Percentiles rank a stretch among this genome's conserved stretches.
phyloP scores from a whole-genome alignment of 176 grass and related monocot genomes.

The Phragmites australis region DNA sequence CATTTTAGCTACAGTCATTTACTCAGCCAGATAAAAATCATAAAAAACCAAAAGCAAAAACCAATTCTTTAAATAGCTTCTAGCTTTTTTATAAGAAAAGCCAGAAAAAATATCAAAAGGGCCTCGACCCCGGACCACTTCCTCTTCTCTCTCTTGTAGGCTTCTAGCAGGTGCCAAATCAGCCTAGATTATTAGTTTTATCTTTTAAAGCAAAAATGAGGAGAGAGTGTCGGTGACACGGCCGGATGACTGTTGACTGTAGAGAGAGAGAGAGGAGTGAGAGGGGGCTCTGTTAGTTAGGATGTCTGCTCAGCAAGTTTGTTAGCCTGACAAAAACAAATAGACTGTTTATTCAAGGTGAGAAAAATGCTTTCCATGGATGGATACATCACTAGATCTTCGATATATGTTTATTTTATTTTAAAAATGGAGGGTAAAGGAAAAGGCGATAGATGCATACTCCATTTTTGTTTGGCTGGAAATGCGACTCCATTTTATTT shows the following conservation, averaged over 20 bases:
- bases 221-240: conserved; percentile 34
- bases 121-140: conserved; percentile 34
- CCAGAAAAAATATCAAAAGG: too few relatives aligned
- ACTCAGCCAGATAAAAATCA: too few relatives aligned
- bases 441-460: neutral
- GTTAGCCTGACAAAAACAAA: conserved; percentile 3
- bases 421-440: too few relatives aligned
- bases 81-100: too few relatives aligned
- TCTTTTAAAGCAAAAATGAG: neutral
- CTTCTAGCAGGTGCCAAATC: conserved; percentile 5
- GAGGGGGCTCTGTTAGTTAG: neutral
- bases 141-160: neutral
- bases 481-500: neutral
- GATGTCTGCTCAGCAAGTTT: conserved; percentile 23
- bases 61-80: too few relatives aligned
- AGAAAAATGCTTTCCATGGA: neutral
- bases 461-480: neutral
- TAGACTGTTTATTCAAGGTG: neutral
- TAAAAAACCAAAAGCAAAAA: too few relatives aligned
- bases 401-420: neutral
- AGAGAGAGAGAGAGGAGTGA: neutral
- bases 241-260: conserved; percentile 14
- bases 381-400: neutral
- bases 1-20: too few relatives aligned
- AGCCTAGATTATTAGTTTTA: neutral